phyloP scores from a whole-genome alignment of 2,329 filamentous ascomycete genomes.

The Rhynchosporium graminicola region DNA sequence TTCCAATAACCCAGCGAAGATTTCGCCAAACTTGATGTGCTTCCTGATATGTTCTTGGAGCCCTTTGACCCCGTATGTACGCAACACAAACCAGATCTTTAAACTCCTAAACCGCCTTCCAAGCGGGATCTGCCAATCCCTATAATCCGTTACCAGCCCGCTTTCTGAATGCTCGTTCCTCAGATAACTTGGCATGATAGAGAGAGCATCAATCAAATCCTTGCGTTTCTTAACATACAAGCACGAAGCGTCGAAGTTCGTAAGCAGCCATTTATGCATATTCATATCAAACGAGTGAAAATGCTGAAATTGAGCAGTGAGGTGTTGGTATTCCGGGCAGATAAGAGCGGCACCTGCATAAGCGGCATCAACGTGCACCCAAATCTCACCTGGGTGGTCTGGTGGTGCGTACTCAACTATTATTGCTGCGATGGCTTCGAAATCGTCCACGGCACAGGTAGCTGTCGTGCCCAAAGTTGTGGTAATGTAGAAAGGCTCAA shows the following conservation, averaged over 20 bases:
- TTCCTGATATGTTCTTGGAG: slow-evolving; percentile 72
- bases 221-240: slow-evolving; percentile 75
- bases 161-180: slow-evolving; percentile 78
- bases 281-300: slow-evolving; percentile 95
- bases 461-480: slow-evolving; percentile 83
- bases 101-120: slow-evolving; percentile 84
- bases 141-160: slow-evolving; percentile 88
- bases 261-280: slow-evolving; percentile 96
- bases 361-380: slow-evolving; percentile 93
- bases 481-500: slow-evolving; percentile 86
- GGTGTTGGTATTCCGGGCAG: slow-evolving; percentile 75
- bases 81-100: slow-evolving; percentile 94
- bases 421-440: slow-evolving; percentile 47
- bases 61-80: slow-evolving; percentile 77
- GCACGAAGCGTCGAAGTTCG: slow-evolving; percentile 85
- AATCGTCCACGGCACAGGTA: slow-evolving; percentile 84
- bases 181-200: slow-evolving; percentile 79
- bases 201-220: slow-evolving; percentile 78
- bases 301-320: slow-evolving; percentile 59
- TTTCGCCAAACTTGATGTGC: slow-evolving; percentile 68
- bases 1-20: slow-evolving; percentile 63
- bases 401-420: slow-evolving; percentile 44
- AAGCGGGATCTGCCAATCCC: slow-evolving; percentile 96
- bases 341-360: slow-evolving; percentile 87
- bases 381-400: slow-evolving; percentile 57